Evolutionary conservation across 352 stramenopile species (phyloP).

Genomic region (Globisporangium carolinianum): DNA sequence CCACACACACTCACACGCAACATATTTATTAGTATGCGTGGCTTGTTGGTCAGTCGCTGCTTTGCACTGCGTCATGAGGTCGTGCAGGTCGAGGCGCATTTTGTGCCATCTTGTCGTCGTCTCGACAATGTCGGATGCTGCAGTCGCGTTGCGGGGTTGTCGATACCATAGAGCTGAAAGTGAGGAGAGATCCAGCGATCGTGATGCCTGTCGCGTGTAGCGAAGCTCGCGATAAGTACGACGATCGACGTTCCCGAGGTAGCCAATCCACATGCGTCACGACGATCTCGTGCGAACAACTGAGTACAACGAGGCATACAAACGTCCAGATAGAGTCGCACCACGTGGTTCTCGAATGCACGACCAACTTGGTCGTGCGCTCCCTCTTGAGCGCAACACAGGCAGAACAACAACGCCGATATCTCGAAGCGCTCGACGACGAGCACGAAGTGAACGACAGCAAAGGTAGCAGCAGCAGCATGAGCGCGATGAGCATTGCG

Average conservation of each 20-base stretch:
- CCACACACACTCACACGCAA: no score
- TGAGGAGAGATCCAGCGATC: background rate
- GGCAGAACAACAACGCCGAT: background rate
- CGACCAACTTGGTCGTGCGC: conserved; percentile 6
- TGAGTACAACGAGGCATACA: conserved; percentile 1
- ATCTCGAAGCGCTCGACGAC: background rate
- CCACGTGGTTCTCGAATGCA: background rate
- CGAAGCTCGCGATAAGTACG: conserved; percentile 1
- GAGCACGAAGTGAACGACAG: background rate
- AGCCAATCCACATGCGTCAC: conserved; percentile 8
- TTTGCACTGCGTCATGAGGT: no score
- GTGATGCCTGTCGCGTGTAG: conserved; percentile 4
- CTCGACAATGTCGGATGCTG: no score
- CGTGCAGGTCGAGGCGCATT: no score
- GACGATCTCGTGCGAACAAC: conserved; percentile 3
- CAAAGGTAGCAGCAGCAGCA: conserved; percentile 2
- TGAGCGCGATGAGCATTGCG: conserved; percentile 49
- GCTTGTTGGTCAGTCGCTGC: no score
- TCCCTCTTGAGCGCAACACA: background rate
- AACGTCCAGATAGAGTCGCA: background rate
- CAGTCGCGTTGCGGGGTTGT: no score
- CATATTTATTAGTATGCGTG: no score
- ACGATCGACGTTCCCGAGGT: no score
- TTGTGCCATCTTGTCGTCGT: no score
- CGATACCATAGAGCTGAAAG: no score